Evolutionary conservation across 2,329 filamentous ascomycete genomes (phyloP).

Genomic region (Diaporthe ilicicola): DNA sequence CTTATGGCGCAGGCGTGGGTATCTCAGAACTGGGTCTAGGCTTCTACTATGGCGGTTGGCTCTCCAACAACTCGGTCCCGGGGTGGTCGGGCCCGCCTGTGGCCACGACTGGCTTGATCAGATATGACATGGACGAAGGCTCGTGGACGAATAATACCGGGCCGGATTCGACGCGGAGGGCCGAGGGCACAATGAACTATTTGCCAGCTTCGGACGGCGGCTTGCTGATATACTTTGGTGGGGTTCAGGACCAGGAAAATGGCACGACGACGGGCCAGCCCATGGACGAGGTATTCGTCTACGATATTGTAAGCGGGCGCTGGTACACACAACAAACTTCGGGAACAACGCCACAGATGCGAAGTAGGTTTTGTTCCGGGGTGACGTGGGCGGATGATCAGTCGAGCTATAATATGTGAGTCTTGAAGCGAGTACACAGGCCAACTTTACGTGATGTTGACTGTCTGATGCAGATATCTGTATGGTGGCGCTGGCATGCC

Average conservation of each 20-base stretch:
- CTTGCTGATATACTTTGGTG: slow-evolving; percentile 69
- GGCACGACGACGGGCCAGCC: slow-evolving; percentile 55
- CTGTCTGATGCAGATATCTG: slow-evolving; percentile 56
- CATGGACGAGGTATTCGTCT: slow-evolving; percentile 64
- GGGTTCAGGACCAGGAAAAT: slow-evolving; percentile 59
- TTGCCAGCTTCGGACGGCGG: slow-evolving; percentile 68
- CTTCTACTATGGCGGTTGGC: slow-evolving; percentile 71
- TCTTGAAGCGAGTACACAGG: slow-evolving; percentile 32
- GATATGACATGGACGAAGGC: slow-evolving; percentile 63
- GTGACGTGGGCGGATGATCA: slow-evolving; percentile 66
- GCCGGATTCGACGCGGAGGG: slow-evolving; percentile 60
- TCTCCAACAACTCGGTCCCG: slow-evolving; percentile 60
- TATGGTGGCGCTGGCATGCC: slow-evolving; percentile 66
- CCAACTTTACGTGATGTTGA: background rate
- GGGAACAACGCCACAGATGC: slow-evolving; percentile 59
- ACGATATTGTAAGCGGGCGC: slow-evolving; percentile 65
- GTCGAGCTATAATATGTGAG: slow-evolving; percentile 72
- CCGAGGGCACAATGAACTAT: slow-evolving; percentile 68
- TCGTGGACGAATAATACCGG: slow-evolving; percentile 62
- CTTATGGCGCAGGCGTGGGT: slow-evolving; percentile 65
- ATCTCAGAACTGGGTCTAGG: slow-evolving; percentile 63
- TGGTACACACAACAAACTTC: slow-evolving; percentile 69
- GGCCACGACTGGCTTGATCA: slow-evolving; percentile 61
- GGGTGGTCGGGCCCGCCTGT: slow-evolving; percentile 58
- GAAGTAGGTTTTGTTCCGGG: slow-evolving; percentile 69